Evolutionary conservation across 106 monocot genomes (phyloP).

Genomic region (Allium cepa): DNA sequence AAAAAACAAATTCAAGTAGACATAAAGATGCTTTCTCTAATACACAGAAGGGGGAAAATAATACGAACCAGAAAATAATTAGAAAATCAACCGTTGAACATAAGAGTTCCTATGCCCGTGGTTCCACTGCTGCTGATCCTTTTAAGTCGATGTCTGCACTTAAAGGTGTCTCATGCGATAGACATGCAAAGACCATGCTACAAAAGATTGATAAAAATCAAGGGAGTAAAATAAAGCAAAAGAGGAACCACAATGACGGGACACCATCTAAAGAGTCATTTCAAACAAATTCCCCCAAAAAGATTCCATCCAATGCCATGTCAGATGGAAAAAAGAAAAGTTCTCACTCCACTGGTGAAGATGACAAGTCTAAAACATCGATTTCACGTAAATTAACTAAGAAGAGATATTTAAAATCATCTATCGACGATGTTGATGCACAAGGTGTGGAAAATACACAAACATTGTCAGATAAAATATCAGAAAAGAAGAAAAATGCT

Average conservation of each 20-base stretch:
- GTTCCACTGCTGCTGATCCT: slow-evolving; percentile 11
- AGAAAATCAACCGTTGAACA: slow-evolving; percentile 13
- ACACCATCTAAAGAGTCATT: slow-evolving; percentile 14
- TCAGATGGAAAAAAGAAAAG: slow-evolving; percentile 42
- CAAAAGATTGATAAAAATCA: slow-evolving; percentile 19
- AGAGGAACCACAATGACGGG: slow-evolving; percentile 19
- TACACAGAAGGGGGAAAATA: slow-evolving; percentile 9
- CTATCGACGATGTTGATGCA: slow-evolving; percentile 3
- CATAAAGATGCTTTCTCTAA: slow-evolving; percentile 8
- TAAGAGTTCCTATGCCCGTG: slow-evolving; percentile 19
- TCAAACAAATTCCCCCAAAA: slow-evolving; percentile 13
- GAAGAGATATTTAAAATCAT: slow-evolving; percentile 7
- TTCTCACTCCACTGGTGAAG: slow-evolving; percentile 18
- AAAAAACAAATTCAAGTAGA: slow-evolving; percentile 14
- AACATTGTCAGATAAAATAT: slow-evolving; percentile 15
- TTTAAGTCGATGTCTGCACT: slow-evolving; percentile 11
- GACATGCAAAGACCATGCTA: slow-evolving; percentile 17
- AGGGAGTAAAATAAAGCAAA: slow-evolving; percentile 18
- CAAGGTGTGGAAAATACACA: slow-evolving; percentile 14
- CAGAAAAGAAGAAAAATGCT: slow-evolving; percentile 20
- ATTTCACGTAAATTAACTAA: slow-evolving; percentile 19
- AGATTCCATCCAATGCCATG: slow-evolving; percentile 13
- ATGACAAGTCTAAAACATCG: slow-evolving; percentile 15
- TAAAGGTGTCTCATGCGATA: slow-evolving; percentile 10
- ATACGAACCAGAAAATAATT: slow-evolving; percentile 13